Base-by-base conservation (phyloP, 768 basidiomycete species). In the Boletus barrowsii region DNA sequence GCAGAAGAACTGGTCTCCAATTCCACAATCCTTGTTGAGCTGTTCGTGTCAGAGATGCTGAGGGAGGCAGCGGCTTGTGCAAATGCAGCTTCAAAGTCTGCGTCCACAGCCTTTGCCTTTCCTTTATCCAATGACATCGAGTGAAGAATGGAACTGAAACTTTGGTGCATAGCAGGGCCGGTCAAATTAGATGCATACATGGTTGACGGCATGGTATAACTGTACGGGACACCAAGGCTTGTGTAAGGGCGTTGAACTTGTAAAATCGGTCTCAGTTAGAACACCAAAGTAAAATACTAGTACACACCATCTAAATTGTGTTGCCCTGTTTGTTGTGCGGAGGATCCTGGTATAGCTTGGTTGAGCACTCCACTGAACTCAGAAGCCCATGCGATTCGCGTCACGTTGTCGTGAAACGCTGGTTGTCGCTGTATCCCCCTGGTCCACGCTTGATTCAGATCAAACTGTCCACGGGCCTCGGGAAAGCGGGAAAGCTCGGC, bases 1-100 rank as follows among this genome's bases (percentile, higher is more conserved):
- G 68, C 62, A 10, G 74, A 68, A 15, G 75, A 67, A 33, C 60
- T 68, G 44, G 79, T 73, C 26, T 78, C 74, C 11, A 84, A 70
- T 65, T 86, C 84, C 20, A 79, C 82, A 14, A 87, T 80, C 47
- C 74, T 72, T 15, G 70, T 51, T 17, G 80, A 78, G 45, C 69
- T 75, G 30, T 75, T 74, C 24, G 69, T 56, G 57, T 79, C 76
- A 26, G 64, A 58, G 13, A 73, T 63, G 14, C 71, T 68, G n/a
- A 84, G 62, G 18, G 83, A 82, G n/a, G 80, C 82, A 6, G 76
- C 74, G 3, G 79, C 75, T 61, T 87, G 80, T 11, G 83, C 86
- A 70, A 93, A 92, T 10, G 90, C 90, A n/a, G 86, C 86, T 60
- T 93, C 90, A 53, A 92, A 90, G 68, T 90, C 90, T 5, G 80